These are phyloP conservation scores for Larix kaempferi DNA, from an alignment of 75 land plant species.

Conservation along the genomic window DNA sequence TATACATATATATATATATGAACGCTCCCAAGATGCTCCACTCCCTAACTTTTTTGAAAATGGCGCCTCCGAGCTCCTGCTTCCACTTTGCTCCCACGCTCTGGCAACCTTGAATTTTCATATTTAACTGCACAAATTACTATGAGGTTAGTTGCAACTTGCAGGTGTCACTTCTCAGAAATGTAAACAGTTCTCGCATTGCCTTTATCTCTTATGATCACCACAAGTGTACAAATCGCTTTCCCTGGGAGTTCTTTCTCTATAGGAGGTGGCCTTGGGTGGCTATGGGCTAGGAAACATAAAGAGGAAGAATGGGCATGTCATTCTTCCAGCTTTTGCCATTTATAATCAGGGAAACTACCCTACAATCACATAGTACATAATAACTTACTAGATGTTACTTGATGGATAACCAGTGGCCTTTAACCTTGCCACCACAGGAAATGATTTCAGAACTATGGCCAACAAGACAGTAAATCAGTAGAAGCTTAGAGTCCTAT, in stretches of 20 bases:
- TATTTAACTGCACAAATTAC: not conserved
- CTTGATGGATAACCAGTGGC: not conserved
- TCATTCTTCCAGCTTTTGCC: not conserved
- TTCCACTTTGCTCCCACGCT: too few relatives aligned
- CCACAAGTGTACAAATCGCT: not conserved
- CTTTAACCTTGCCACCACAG: not conserved
- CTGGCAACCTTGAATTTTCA: too few relatives aligned
- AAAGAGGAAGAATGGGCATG: not conserved
- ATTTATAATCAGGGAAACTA: not conserved
- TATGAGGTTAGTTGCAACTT: not conserved
- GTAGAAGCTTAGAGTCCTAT: not conserved
- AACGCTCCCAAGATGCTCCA: too few relatives aligned
- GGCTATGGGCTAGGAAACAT: not conserved
- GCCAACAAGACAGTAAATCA: not conserved
- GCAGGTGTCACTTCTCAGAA: not conserved
- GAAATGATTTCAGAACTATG: not conserved
- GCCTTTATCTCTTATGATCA: not conserved
- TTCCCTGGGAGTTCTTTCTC: not conserved
- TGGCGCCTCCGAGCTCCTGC: too few relatives aligned
- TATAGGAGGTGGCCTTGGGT: not conserved
- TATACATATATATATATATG: too few relatives aligned
- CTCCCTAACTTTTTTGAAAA: too few relatives aligned
- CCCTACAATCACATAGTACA: not conserved
- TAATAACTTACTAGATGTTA: not conserved
- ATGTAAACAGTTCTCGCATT: not conserved